phyloP scores from a whole-genome alignment of 805 yeast genomes.

The Starmera quercuum region DNA sequence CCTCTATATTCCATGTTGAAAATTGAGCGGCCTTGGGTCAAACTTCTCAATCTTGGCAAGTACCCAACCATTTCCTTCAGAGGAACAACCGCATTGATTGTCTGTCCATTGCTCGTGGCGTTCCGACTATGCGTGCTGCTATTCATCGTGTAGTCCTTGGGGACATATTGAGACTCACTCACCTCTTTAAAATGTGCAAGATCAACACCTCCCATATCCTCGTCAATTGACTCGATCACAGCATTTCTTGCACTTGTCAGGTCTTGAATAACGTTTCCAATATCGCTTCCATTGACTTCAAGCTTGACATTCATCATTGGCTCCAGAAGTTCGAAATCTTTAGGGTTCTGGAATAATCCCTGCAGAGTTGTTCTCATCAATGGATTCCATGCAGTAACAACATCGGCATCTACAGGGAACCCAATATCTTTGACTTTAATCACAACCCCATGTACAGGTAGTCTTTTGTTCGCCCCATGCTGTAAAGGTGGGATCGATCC shows the following conservation, averaged over 20 bases:
- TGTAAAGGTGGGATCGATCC: slow-evolving; percentile 58
- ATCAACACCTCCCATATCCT: slow-evolving; percentile 36
- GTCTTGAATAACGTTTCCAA: slow-evolving; percentile 84
- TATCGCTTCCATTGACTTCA: slow-evolving; percentile 56
- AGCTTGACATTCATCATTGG: slow-evolving; percentile 80
- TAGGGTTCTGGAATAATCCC: slow-evolving; percentile 25
- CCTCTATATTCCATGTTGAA: slow-evolving; percentile 73
- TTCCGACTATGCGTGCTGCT: slow-evolving; percentile 1
- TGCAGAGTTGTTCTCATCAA: slow-evolving; percentile 38
- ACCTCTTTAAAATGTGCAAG: slow-evolving; percentile 43
- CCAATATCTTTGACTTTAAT: slow-evolving; percentile 42
- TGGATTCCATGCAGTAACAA: slow-evolving; percentile 31
- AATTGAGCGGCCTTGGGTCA: slow-evolving; percentile 85
- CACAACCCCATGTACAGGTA: slow-evolving; percentile 53
- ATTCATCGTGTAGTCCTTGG: slow-evolving; percentile 57
- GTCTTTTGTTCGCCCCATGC: slow-evolving; percentile 47
- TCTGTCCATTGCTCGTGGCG: slow-evolving; percentile 25
- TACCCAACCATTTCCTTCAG: slow-evolving; percentile 88
- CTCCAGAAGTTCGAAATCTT: slow-evolving; percentile 56
- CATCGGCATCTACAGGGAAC: slow-evolving; percentile 42
- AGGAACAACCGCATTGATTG: slow-evolving; percentile 76
- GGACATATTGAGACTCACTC: slow-evolving; percentile 60
- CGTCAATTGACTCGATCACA: slow-evolving; percentile 62
- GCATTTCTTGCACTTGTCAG: slow-evolving; percentile 75
- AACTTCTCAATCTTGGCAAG: slow-evolving; percentile 62